phyloP scores from a whole-genome alignment of 1,139 yeast species.

The Nadsonia commutata region DNA sequence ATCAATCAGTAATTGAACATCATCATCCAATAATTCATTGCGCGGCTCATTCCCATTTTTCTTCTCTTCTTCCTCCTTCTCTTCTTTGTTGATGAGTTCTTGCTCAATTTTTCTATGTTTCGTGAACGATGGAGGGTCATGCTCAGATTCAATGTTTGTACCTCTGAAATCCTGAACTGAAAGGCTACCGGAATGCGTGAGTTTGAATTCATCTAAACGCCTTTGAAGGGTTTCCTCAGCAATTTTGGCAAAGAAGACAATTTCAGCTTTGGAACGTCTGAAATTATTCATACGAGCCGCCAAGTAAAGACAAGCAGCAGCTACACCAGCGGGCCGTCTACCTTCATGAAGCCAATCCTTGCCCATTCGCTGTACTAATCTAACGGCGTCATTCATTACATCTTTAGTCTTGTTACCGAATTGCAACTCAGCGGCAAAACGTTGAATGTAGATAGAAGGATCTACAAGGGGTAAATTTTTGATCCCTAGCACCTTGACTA shows the following conservation, averaged over 20 bases:
- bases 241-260: conserved; percentile 89
- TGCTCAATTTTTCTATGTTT: conserved; percentile 19
- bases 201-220: conserved; percentile 74
- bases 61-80: conserved; percentile 5
- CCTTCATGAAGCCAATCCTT: conserved; percentile 95
- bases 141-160: conserved; percentile 30
- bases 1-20: conserved; percentile 1
- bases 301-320: conserved; percentile 85
- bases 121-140: conserved; percentile 73
- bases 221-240: conserved; percentile 89
- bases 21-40: conserved; percentile 2
- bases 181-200: conserved; percentile 58
- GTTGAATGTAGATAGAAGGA: conserved; percentile 84
- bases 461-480: conserved; percentile 74
- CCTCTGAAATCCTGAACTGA: conserved; percentile 61
- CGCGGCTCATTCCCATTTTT: conserved; percentile 4
- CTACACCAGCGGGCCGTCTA: conserved; percentile 94
- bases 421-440: conserved; percentile 77
- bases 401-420: conserved; percentile 54
- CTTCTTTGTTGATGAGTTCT: conserved; percentile 9
- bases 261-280: conserved; percentile 81
- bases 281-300: conserved; percentile 96
- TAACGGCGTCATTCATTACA: conserved; percentile 76
- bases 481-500: conserved; percentile 71
- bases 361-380: conserved; percentile 79